Percentiles rank a stretch among this genome's conserved stretches.
phyloP scores from a whole-genome alignment of 768 basidiomycete species.

The Podaxis mareebaensis region DNA sequence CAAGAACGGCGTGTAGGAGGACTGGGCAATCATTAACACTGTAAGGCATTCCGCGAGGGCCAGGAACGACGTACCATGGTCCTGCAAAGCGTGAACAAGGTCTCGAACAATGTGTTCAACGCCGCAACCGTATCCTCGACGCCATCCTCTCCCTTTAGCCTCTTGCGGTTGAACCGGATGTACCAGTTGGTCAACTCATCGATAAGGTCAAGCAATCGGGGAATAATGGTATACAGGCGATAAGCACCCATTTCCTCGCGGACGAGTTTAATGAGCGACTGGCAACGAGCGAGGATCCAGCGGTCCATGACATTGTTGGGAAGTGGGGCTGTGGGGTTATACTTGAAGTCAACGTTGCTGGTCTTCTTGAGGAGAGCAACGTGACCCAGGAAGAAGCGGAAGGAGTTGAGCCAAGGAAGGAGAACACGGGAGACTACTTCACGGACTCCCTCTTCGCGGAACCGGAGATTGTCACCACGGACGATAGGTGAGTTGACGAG shows the following conservation, averaged over 20 bases:
- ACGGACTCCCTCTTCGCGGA: slow-evolving; percentile 97
- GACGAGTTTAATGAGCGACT: slow-evolving; percentile 91
- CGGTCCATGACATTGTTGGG: slow-evolving; percentile 97
- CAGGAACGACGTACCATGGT: slow-evolving; percentile 71
- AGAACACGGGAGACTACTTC: slow-evolving; percentile 97
- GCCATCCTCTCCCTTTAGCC: slow-evolving; percentile 94
- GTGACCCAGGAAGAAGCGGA: slow-evolving; percentile 99
- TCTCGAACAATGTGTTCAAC: slow-evolving; percentile 94
- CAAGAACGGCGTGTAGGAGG: slow-evolving; percentile 97
- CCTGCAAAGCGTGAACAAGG: slow-evolving; percentile 88
- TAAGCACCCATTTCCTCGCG: slow-evolving; percentile 96
- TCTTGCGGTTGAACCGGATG: slow-evolving; percentile 96
- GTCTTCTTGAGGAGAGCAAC: slow-evolving; percentile 84
- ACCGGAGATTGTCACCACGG: slow-evolving; percentile 94
- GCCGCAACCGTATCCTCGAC: slow-evolving; percentile 84
- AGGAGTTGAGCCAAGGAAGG: slow-evolving; percentile 96
- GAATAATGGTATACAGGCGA: slow-evolving; percentile 95
- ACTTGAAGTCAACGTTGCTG: slow-evolving; percentile 74
- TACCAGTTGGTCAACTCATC: slow-evolving; percentile 99
- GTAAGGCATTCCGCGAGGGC: not conserved
- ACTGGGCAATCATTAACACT: slow-evolving; percentile 45
- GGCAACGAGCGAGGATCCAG: slow-evolving; percentile 98
- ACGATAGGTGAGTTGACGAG: slow-evolving; percentile 99
- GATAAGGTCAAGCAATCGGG: slow-evolving; percentile 87
- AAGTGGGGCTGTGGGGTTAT: slow-evolving; percentile 81